Percentiles rank a stretch among this genome's conserved stretches.
Evolutionary conservation across 345 rosid species (phyloP).

Genomic region (Laguncularia racemosa): DNA sequence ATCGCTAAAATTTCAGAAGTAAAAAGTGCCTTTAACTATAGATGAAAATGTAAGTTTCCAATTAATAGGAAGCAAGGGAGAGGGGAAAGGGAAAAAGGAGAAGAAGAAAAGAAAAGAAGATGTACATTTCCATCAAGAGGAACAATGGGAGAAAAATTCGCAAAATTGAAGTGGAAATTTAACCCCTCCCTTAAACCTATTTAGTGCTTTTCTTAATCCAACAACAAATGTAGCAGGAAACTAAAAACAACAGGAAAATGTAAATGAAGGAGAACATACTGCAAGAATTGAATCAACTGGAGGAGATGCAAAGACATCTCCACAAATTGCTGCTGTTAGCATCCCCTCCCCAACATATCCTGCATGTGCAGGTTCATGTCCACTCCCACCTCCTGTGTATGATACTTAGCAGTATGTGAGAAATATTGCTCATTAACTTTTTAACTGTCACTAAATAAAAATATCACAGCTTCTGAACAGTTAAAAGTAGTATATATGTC

Average conservation of each 20-base stretch:
- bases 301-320: slow-evolving; percentile 93
- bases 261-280: slow-evolving; percentile 32
- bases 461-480: too few species aligned
- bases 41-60: slow-evolving; percentile 5
- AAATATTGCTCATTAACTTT: too few species aligned
- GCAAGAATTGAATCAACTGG: slow-evolving; percentile 91
- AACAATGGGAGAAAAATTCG: background rate
- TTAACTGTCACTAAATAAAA: too few species aligned
- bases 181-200: background rate
- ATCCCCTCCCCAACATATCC: slow-evolving; percentile 99
- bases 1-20: background rate
- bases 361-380: slow-evolving; percentile 98
- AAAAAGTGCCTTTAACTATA: background rate
- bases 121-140: slow-evolving; percentile 3
- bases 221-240: too few species aligned
- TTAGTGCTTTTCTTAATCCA: background rate
- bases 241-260: slow-evolving; percentile 1
- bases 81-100: too few species aligned
- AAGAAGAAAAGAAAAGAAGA: background rate
- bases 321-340: slow-evolving; percentile 96
- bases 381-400: slow-evolving; percentile 88
- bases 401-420: background rate
- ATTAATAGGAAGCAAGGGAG: too few species aligned
- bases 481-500: too few species aligned
- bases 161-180: too few species aligned